Evolutionary conservation across 176 grass and related monocot species (phyloP).

Genomic region (Lolium perenne): DNA sequence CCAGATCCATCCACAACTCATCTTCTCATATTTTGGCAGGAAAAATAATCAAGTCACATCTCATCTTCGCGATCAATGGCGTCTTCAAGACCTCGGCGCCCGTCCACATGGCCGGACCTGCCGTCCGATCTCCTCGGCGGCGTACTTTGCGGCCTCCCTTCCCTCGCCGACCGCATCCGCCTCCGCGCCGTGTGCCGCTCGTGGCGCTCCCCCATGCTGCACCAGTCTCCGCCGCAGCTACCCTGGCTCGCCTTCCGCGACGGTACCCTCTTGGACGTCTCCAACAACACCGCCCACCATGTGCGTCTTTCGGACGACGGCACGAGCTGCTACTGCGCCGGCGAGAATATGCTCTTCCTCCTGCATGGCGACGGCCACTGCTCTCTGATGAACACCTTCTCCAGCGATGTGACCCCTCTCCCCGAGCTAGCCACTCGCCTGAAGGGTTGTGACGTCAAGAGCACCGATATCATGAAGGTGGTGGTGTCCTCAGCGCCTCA

Average conservation of each 20-base stretch:
- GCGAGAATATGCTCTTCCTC: constrained; percentile 9
- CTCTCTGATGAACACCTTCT: constrained; percentile 28
- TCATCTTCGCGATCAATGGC: not conserved
- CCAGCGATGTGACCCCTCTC: not conserved
- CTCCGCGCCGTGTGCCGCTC: not conserved
- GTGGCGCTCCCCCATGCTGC: not conserved
- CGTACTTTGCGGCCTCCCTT: not conserved
- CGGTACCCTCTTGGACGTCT: not conserved
- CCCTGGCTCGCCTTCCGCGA: not conserved
- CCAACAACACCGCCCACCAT: not conserved
- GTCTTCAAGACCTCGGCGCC: not conserved
- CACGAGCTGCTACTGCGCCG: not conserved
- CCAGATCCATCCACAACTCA: too few species aligned
- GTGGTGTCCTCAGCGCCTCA: not conserved
- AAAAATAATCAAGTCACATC: too few species aligned
- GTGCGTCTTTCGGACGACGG: not conserved
- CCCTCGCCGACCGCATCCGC: constrained; percentile 1
- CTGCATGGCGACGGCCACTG: not conserved
- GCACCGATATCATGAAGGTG: not conserved
- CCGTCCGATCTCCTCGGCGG: not conserved
- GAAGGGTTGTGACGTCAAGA: not conserved
- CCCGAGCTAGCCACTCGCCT: not conserved
- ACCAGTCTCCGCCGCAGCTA: not conserved
- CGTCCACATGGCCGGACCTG: not conserved
- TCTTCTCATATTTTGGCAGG: too few species aligned